phyloP scores from a whole-genome alignment of 306 rosid species.

The Casuarina glauca region DNA sequence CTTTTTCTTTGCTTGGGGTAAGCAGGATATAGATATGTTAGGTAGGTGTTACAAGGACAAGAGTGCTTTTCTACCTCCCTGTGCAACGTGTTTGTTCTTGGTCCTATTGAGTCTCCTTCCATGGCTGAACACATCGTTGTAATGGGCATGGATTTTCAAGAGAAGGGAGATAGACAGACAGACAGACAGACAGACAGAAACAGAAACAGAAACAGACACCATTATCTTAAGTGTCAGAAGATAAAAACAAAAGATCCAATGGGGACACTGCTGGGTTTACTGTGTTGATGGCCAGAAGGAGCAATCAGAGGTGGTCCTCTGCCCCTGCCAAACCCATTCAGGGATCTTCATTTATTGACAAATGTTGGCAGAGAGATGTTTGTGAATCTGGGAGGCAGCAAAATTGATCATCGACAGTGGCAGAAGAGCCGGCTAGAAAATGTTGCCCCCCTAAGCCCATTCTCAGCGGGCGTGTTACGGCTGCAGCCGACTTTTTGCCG shows the following conservation, averaged over 20 bases:
- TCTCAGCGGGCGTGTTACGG: not conserved
- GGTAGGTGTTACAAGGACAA: not conserved
- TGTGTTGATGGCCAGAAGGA: not conserved
- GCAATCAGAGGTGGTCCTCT: not conserved
- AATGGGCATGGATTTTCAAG: not conserved
- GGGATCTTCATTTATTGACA: not conserved
- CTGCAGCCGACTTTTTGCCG: conserved; percentile 19
- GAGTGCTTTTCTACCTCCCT: not conserved
- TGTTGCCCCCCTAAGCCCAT: not conserved
- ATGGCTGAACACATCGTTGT: not conserved
- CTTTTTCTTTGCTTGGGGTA: no score
- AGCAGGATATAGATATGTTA: not conserved
- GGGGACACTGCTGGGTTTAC: no score
- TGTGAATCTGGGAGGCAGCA: not conserved
- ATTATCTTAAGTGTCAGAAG: not conserved
- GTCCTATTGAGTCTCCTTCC: not conserved
- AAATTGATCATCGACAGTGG: not conserved
- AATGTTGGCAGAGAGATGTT: not conserved
- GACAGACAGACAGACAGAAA: not conserved
- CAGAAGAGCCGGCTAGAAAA: not conserved
- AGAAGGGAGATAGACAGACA: not conserved
- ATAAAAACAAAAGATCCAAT: no score
- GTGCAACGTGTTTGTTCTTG: not conserved
- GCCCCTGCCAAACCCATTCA: not conserved
- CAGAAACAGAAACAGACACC: no score